Evolutionary conservation across 139 green algal species (phyloP).

Genomic region (Chloropicon primus): DNA sequence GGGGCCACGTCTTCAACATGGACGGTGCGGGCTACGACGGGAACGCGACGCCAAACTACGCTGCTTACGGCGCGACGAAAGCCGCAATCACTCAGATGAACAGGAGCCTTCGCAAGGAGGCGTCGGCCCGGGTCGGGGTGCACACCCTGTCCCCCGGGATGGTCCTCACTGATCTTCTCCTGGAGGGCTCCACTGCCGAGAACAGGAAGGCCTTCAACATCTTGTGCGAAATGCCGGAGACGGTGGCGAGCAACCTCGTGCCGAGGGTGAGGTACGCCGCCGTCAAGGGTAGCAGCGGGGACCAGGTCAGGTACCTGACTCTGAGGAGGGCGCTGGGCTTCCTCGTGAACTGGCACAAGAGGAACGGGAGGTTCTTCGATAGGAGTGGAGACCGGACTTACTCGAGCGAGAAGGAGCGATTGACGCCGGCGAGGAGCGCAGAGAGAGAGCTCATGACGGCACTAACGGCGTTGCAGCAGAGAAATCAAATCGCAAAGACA

Average conservation of each 20-base stretch:
- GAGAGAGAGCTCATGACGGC: too few relatives aligned
- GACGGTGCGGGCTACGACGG: conserved; percentile 66
- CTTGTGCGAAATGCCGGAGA: conserved; percentile 77
- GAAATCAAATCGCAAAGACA: too few relatives aligned
- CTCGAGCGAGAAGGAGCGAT: not conserved
- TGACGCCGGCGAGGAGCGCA: not conserved
- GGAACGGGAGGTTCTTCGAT: not conserved
- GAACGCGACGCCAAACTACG: conserved; percentile 55
- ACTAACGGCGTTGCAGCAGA: too few relatives aligned
- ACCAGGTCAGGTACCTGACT: not conserved
- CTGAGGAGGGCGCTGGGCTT: not conserved
- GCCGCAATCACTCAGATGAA: conserved; percentile 67
- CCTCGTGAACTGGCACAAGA: not conserved
- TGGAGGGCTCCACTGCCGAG: conserved; percentile 42
- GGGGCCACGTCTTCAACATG: conserved; percentile 83
- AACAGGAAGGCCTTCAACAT: conserved; percentile 69
- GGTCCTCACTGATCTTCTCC: conserved; percentile 81
- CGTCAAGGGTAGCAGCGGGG: not conserved
- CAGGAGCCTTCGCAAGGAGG: conserved; percentile 38
- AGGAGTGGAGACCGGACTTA: not conserved
- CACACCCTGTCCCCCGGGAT: conserved; percentile 72
- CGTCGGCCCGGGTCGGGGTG: conserved; percentile 34
- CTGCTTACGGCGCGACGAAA: conserved; percentile 89
- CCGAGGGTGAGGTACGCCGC: conserved; percentile 27
- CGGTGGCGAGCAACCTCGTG: conserved; percentile 61